These are phyloP conservation scores for Penicillium parvum DNA, from an alignment of 495 filamentous ascomycete species.

Conservation along the genomic window DNA sequence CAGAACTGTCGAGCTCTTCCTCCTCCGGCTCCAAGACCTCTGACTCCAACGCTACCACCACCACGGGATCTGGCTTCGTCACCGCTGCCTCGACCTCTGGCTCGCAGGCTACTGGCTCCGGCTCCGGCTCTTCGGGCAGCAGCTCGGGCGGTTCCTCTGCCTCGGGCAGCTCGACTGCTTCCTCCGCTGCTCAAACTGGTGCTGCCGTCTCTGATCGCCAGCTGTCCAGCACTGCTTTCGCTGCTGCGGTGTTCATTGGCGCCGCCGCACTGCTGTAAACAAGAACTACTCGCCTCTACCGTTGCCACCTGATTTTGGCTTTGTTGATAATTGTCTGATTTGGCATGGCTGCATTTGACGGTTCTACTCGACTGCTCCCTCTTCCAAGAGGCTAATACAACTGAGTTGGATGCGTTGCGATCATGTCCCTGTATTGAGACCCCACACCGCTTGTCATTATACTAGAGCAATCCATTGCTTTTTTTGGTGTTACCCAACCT, in stretches of 20 bases:
- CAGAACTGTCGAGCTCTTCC: neutral
- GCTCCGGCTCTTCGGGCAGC: slow-evolving; percentile 13
- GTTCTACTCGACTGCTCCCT: slow-evolving; percentile 2
- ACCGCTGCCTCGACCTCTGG: slow-evolving; percentile 14
- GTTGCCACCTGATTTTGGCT: slow-evolving; percentile 6
- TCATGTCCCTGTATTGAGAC: slow-evolving; percentile 6
- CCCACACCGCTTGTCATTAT: slow-evolving; percentile 14
- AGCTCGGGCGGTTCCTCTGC: neutral
- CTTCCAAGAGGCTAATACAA: slow-evolving; percentile 8
- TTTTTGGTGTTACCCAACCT: slow-evolving; percentile 8
- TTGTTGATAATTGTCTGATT: slow-evolving; percentile 13
- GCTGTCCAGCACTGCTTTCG: slow-evolving; percentile 33
- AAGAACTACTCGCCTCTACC: neutral
- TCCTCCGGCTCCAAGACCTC: slow-evolving; percentile 1
- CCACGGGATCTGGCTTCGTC: slow-evolving; percentile 11
- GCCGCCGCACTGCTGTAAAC: slow-evolving; percentile 36
- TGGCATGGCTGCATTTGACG: slow-evolving; percentile 12
- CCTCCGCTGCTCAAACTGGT: slow-evolving; percentile 2
- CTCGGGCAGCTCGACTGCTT: neutral
- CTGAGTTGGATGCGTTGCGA: slow-evolving; percentile 12
- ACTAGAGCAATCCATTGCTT: slow-evolving; percentile 9
- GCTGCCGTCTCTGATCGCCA: slow-evolving; percentile 24
- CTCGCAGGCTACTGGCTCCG: neutral
- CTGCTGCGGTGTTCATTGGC: slow-evolving; percentile 36
- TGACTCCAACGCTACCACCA: slow-evolving; percentile 5